Percentiles rank a stretch among this genome's conserved stretches.
phyloP scores from a whole-genome alignment of 345 rosid species.

The Lepidium sativum region DNA sequence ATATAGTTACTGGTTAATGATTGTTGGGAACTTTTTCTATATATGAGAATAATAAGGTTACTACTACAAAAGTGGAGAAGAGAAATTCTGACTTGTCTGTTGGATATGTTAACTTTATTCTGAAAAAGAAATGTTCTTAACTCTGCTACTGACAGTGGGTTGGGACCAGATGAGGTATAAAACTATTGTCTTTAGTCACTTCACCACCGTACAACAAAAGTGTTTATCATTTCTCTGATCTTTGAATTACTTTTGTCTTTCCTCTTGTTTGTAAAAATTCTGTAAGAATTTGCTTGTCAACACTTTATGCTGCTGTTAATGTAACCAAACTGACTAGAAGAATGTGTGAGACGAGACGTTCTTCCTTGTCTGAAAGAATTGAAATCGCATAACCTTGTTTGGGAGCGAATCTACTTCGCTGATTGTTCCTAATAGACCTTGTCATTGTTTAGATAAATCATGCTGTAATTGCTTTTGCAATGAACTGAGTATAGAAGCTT shows the following conservation, averaged over 20 bases:
- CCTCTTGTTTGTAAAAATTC: not conserved
- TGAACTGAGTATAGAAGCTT: not conserved
- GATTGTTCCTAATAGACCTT: not conserved
- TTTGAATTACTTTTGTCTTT: not conserved
- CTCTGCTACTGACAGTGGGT: constrained; percentile 8
- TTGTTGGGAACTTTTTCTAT: constrained; percentile 5
- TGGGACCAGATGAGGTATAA: constrained; percentile 20
- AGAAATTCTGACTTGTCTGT: not conserved
- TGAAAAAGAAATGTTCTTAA: not conserved
- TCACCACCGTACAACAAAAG: not conserved
- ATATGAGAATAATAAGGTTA: constrained; percentile 8
- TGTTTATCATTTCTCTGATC: not conserved
- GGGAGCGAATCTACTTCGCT: constrained; percentile 11
- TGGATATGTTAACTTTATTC: constrained; percentile 8
- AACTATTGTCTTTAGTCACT: not conserved
- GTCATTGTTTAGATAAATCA: not conserved
- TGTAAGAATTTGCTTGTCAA: not conserved
- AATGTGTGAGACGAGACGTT: not conserved
- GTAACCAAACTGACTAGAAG: not conserved
- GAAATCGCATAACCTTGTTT: not conserved
- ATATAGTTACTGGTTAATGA: constrained; percentile 3
- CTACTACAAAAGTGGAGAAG: constrained; percentile 9
- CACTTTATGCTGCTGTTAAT: not conserved
- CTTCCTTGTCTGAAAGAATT: not conserved
- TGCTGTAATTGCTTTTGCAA: not conserved